Conservation (phyloP, 1,139 yeast genomes). For the Scheffersomyces titani region DNA sequence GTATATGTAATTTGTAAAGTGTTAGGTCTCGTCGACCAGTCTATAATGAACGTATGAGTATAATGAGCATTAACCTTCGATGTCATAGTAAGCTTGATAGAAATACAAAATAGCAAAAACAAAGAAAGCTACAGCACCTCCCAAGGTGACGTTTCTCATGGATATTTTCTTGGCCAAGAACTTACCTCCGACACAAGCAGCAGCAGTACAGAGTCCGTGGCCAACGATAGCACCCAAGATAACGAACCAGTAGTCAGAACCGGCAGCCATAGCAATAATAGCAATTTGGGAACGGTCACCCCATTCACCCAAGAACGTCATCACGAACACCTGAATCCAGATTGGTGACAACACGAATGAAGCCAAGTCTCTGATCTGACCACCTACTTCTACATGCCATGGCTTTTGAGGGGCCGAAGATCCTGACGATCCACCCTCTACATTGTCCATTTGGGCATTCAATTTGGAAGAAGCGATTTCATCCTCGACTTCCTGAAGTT, state of each 20-base stretch:
- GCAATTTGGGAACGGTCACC: conserved; percentile 99
- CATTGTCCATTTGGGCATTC: conserved; percentile 48
- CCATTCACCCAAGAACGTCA: conserved; percentile 98
- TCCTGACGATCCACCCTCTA: conserved; percentile 53
- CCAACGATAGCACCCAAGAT: conserved; percentile 89
- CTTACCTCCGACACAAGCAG: conserved; percentile 95
- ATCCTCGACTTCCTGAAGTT: conserved; percentile 94
- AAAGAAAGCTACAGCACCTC: conserved; percentile 86
- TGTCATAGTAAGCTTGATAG: conserved; percentile 55
- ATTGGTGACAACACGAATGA: conserved; percentile 76
- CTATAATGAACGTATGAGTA: not conserved
- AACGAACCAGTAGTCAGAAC: conserved; percentile 87
- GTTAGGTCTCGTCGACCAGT: not conserved
- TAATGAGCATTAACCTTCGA: conserved; percentile 14
- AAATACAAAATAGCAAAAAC: conserved; percentile 81
- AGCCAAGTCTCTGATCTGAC: conserved; percentile 51
- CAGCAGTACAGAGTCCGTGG: conserved; percentile 84
- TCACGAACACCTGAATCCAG: conserved; percentile 92
- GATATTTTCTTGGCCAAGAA: conserved; percentile 85
- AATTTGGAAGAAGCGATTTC: conserved; percentile 73
- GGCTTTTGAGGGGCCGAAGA: conserved; percentile 10
- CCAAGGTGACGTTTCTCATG: conserved; percentile 87
- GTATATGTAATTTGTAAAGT: not conserved
- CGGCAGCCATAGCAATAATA: conserved; percentile 98
- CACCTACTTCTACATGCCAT: conserved; percentile 30